phyloP scores from a whole-genome alignment of 768 basidiomycete species.

The Hygrocybe punicea region DNA sequence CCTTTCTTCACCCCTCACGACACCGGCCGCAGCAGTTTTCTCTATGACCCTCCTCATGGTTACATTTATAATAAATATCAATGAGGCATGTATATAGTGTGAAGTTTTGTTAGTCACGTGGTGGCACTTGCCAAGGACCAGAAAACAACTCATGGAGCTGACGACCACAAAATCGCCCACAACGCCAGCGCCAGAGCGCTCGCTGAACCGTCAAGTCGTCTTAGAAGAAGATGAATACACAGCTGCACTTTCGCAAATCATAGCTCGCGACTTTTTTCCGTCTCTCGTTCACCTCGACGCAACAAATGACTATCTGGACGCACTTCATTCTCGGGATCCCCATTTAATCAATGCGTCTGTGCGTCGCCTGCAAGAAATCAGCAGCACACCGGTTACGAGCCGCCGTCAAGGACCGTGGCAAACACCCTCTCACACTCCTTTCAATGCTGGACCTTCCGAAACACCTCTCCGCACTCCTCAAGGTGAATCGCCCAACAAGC shows the following conservation, averaged over 20 bases:
- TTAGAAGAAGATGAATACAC: slow-evolving; percentile 96
- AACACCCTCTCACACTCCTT: slow-evolving; percentile 66
- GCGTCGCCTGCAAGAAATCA: slow-evolving; percentile 63
- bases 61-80: too few species aligned
- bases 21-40: too few species aligned
- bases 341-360: slow-evolving; percentile 74
- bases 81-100: too few species aligned
- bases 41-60: too few species aligned
- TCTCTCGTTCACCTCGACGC: slow-evolving; percentile 86
- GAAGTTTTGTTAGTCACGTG: too few species aligned
- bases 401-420: slow-evolving; percentile 31
- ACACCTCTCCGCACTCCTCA: slow-evolving; percentile 57
- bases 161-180: not conserved
- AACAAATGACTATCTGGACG: slow-evolving; percentile 82
- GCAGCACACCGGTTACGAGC: slow-evolving; percentile 45
- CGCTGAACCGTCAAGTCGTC: slow-evolving; percentile 67
- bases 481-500: slow-evolving; percentile 50
- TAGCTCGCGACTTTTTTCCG: slow-evolving; percentile 97
- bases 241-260: slow-evolving; percentile 83
- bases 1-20: too few species aligned
- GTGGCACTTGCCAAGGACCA: too few species aligned
- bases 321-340: slow-evolving; percentile 71
- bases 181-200: slow-evolving; percentile 39
- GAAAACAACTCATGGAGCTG: not conserved
- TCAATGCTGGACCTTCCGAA: slow-evolving; percentile 53